These are phyloP conservation scores for Helicostylum pulchrum DNA, from an alignment of 192 early-diverging fungal genomes.

Conservation along the genomic window DNA sequence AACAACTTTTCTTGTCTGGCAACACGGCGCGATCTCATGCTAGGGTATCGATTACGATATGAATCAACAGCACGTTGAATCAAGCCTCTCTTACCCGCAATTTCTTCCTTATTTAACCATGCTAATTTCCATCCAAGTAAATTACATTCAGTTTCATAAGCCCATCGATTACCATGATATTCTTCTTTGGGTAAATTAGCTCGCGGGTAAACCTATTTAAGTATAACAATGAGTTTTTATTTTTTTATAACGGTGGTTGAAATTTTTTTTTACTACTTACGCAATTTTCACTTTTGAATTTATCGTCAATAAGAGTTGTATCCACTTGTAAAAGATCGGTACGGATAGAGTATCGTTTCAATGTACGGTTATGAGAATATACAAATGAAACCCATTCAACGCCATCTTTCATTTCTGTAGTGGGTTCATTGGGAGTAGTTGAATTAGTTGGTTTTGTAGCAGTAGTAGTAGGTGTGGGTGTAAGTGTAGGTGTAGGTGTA, in stretches of 20 bases:
- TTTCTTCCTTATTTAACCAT: constrained; percentile 66
- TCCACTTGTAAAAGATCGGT: constrained; percentile 66
- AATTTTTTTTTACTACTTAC: constrained; percentile 43
- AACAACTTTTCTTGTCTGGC: constrained; percentile 70
- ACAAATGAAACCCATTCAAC: constrained; percentile 66
- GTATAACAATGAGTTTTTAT: background rate
- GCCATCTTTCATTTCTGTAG: constrained; percentile 42
- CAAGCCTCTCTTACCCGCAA: constrained; percentile 69
- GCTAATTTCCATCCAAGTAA: constrained; percentile 80
- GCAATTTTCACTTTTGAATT: constrained; percentile 75
- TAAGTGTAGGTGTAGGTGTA: background rate
- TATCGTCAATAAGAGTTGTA: constrained; percentile 41
- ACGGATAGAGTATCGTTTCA: constrained; percentile 61
- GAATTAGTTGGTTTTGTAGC: constrained; percentile 6
- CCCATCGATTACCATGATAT: constrained; percentile 80
- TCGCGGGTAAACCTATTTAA: constrained; percentile 60
- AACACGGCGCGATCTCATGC: constrained; percentile 72
- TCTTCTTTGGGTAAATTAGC: constrained; percentile 59
- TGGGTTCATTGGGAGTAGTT: constrained; percentile 28
- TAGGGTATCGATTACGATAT: constrained; percentile 68
- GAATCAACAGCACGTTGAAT: constrained; percentile 84
- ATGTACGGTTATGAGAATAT: constrained; percentile 68
- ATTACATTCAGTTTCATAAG: constrained; percentile 86
- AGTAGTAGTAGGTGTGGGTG: background rate
- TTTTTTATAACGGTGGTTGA: background rate